phyloP scores from a whole-genome alignment of 352 stramenopile genomes.

The Phytopythium delawarense region DNA sequence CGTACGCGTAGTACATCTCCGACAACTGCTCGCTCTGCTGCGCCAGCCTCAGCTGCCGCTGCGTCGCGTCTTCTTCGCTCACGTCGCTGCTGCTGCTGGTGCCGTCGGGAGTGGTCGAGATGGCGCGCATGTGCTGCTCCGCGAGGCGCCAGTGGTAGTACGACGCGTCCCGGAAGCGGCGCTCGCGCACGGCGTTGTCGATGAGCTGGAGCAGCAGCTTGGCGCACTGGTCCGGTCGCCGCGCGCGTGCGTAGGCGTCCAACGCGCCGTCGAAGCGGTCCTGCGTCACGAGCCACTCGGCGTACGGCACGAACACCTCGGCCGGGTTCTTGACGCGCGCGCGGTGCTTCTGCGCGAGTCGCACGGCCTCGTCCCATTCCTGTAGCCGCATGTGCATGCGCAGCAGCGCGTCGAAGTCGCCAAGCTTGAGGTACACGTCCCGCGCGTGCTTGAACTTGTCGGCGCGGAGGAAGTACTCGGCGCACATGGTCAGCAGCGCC shows the following conservation, averaged over 20 bases:
- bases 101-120: slow-evolving; percentile 9
- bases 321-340: slow-evolving; percentile 81
- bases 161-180: slow-evolving; percentile 86
- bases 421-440: slow-evolving; percentile 79
- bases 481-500: slow-evolving; percentile 50
- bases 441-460: slow-evolving; percentile 75
- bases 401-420: slow-evolving; percentile 82
- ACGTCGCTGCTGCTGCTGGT: background rate
- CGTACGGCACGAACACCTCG: slow-evolving; percentile 91
- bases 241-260: slow-evolving; percentile 83
- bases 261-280: slow-evolving; percentile 93
- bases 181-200: slow-evolving; percentile 83
- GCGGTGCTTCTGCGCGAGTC: slow-evolving; percentile 79
- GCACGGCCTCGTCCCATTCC: slow-evolving; percentile 92
- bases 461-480: slow-evolving; percentile 61
- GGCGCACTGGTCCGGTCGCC: slow-evolving; percentile 78
- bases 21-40: slow-evolving; percentile 72
- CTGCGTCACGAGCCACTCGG: slow-evolving; percentile 88
- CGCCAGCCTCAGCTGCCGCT: slow-evolving; percentile 29
- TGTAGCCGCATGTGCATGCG: slow-evolving; percentile 88
- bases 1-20: slow-evolving; percentile 93
- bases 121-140: slow-evolving; percentile 68
- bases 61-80: slow-evolving; percentile 20
- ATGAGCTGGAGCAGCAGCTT: slow-evolving; percentile 87
- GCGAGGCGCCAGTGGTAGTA: slow-evolving; percentile 93